A percentile compares a stretch with the other conserved stretches of the same genome.
Conservation (phyloP, 371 early-diverging fungal species). For the Mucor racemosus region DNA sequence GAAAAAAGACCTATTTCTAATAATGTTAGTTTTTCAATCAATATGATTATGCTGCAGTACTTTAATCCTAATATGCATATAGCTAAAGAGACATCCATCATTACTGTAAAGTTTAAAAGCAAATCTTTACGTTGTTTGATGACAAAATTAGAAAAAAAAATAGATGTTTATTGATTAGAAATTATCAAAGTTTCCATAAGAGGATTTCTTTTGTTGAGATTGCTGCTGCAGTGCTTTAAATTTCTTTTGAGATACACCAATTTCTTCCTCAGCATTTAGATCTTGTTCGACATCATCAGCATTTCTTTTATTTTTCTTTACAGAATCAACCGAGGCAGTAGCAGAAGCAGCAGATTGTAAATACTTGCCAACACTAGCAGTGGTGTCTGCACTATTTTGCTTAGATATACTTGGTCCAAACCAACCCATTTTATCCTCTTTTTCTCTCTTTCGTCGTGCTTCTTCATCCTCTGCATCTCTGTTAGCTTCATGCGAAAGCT, state of each 20-base stretch:
- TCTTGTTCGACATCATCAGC: not conserved
- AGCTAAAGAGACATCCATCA: no score
- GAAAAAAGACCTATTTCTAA: no score
- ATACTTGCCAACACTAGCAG: conserved; percentile 71
- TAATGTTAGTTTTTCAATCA: no score
- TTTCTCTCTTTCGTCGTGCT: conserved; percentile 37
- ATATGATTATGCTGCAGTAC: no score
- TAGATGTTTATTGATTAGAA: conserved; percentile 20
- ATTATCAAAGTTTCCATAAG: conserved; percentile 49
- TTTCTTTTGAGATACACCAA: conserved; percentile 22
- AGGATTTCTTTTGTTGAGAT: conserved; percentile 1
- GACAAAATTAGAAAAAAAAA: no score
- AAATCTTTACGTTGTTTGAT: no score
- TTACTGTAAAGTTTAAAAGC: no score
- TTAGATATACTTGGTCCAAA: conserved; percentile 68
- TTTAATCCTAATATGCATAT: no score
- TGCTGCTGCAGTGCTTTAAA: conserved; percentile 5
- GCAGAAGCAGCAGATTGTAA: conserved; percentile 41
- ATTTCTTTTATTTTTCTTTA: conserved; percentile 3
- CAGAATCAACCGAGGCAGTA: not conserved
- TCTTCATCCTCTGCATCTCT: conserved; percentile 52
- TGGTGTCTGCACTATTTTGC: conserved; percentile 29
- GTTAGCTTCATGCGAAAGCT: conserved; percentile 50
- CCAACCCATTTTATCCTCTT: conserved; percentile 71
- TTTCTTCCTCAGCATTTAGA: conserved; percentile 10